phyloP scores from a whole-genome alignment of 306 rosid species.

The Prinsepia uniflora region DNA sequence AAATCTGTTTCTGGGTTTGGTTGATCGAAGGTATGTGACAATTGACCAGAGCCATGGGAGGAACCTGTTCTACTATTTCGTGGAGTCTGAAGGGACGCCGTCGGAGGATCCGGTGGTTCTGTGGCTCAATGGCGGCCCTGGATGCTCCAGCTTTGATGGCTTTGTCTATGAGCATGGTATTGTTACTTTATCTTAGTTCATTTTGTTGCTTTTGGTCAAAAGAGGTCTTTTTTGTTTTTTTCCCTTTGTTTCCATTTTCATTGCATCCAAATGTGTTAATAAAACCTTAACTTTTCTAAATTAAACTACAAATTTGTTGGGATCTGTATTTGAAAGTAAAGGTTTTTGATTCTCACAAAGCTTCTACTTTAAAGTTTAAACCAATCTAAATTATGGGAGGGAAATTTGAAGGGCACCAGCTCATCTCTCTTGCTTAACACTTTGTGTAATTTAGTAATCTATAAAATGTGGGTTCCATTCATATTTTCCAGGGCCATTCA shows the following conservation, averaged over 20 bases:
- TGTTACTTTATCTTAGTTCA: not conserved
- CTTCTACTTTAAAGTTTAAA: too few species aligned
- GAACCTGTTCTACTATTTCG: slow-evolving; percentile 75
- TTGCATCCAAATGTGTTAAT: too few species aligned
- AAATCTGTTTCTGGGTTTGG: not conserved
- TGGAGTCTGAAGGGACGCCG: slow-evolving; percentile 73
- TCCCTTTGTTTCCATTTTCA: too few species aligned
- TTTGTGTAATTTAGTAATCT: not conserved
- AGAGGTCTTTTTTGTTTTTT: too few species aligned
- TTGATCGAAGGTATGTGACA: slow-evolving; percentile 41
- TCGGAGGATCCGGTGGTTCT: slow-evolving; percentile 80
- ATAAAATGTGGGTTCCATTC: slow-evolving; percentile 5
- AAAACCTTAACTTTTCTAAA: not conserved
- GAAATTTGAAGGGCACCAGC: too few species aligned
- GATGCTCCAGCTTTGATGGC: slow-evolving; percentile 95
- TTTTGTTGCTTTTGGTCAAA: not conserved
- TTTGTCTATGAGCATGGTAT: slow-evolving; percentile 96
- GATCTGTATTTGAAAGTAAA: not conserved
- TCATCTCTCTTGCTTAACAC: not conserved
- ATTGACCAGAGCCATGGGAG: slow-evolving; percentile 47
- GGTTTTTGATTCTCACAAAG: not conserved
- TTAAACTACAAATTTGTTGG: not conserved
- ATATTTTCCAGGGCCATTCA: slow-evolving; percentile 73
- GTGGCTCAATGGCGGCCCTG: slow-evolving; percentile 99
- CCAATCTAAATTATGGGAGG: too few species aligned